Evolutionary conservation across 257 asterid species (phyloP).

Genomic region (Euphrasia confusa): DNA sequence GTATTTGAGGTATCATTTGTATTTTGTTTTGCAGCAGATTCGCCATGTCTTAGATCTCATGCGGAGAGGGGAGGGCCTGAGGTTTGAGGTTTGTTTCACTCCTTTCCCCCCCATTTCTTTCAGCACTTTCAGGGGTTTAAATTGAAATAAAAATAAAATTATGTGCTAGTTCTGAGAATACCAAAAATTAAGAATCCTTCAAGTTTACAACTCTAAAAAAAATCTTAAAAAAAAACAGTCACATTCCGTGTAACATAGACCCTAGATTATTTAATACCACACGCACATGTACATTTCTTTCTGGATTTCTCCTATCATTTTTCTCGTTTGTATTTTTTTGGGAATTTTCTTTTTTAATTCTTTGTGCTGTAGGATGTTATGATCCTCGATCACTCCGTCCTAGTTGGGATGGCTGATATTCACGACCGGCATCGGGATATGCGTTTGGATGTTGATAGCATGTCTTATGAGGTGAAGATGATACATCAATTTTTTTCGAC

Average conservation of each 20-base stretch:
- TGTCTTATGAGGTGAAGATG: constrained; percentile 59
- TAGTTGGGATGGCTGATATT: constrained; percentile 51
- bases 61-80: constrained; percentile 88
- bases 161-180: too few species aligned
- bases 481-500: not conserved
- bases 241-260: too few species aligned
- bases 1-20: not conserved
- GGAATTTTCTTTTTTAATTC: not conserved
- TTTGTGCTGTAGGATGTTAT: constrained; percentile 40
- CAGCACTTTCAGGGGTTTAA: too few species aligned
- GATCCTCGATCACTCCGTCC: constrained; percentile 52
- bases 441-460: constrained; percentile 70
- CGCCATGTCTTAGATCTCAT: constrained; percentile 91
- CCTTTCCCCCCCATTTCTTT: not conserved
- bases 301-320: too few species aligned
- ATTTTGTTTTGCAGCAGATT: constrained; percentile 47
- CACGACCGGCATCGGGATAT: constrained; percentile 63
- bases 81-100: constrained; percentile 68
- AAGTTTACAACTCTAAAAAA: too few species aligned
- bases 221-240: too few species aligned
- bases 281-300: too few species aligned
- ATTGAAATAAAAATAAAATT: too few species aligned
- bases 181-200: too few species aligned
- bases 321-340: too few species aligned
- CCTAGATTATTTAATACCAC: too few species aligned